A percentile compares a stretch with the other conserved stretches of the same genome.
Conservation (phyloP, 1,139 yeast species). For the Yamadazyma diddensiae region DNA sequence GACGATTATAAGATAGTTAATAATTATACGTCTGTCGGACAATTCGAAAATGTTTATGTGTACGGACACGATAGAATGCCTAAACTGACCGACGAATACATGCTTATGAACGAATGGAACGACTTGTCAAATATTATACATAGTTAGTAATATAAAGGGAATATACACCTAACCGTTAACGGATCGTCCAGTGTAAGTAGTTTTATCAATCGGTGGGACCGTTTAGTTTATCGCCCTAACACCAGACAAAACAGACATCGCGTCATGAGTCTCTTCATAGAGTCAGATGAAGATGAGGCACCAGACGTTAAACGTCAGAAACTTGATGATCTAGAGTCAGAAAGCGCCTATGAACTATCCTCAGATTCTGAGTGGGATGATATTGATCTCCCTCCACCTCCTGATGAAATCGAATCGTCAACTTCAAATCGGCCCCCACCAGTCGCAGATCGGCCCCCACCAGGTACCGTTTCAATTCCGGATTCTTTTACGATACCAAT, state of each 20-base stretch:
- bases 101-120: conserved; percentile 33
- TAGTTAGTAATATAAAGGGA: conserved; percentile 2
- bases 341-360: not conserved
- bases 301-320: conserved; percentile 6
- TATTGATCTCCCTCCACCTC: not conserved
- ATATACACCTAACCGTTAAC: too few species aligned
- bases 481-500: conserved; percentile 5
- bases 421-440: too few species aligned
- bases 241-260: not conserved
- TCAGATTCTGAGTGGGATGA: conserved; percentile 7
- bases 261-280: conserved; percentile 10
- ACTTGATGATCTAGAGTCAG: conserved; percentile 1
- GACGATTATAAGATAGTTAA: conserved; percentile 24
- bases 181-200: too few species aligned
- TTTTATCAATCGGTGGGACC: not conserved
- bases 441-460: too few species aligned
- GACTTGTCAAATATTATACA: conserved; percentile 32
- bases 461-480: not conserved
- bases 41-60: conserved; percentile 26
- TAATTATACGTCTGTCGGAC: conserved; percentile 30
- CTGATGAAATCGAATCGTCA: too few species aligned
- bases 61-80: conserved; percentile 42
- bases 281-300: conserved; percentile 8
- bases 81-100: conserved; percentile 31
- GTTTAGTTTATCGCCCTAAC: too few species aligned